Conservation (phyloP, 345 rosid genomes). For the Eucalyptus virginea region DNA sequence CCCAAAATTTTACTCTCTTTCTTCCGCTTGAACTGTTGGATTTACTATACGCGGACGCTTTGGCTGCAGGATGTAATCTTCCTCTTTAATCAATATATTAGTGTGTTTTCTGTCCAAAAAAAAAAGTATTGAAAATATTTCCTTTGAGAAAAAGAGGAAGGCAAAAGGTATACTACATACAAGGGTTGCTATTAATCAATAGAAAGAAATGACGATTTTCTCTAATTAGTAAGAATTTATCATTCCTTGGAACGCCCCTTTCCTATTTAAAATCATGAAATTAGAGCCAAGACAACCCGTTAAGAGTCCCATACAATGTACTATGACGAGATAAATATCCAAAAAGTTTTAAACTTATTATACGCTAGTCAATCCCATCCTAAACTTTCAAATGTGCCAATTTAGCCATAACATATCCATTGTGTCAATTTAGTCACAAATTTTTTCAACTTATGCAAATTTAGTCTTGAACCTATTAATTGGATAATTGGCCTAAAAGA, state of each 20-base stretch:
- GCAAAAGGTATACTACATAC: neutral
- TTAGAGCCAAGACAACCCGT: neutral
- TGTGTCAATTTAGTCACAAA: too few relatives aligned
- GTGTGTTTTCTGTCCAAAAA: too few relatives aligned
- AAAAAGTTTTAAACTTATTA: too few relatives aligned
- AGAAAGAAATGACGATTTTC: neutral
- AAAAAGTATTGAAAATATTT: neutral
- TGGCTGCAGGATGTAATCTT: too few relatives aligned
- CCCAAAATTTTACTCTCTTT: too few relatives aligned
- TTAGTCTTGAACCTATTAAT: too few relatives aligned
- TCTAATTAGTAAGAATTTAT: neutral
- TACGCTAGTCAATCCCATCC: rapidly evolving
- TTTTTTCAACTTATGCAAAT: too few relatives aligned
- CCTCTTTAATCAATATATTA: too few relatives aligned
- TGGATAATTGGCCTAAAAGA: rapidly evolving
- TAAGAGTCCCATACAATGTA: neutral
- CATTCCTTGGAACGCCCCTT: neutral
- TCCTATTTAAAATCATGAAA: neutral
- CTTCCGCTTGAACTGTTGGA: too few relatives aligned
- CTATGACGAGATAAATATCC: rapidly evolving
- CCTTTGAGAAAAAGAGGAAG: neutral
- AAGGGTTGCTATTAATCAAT: neutral
- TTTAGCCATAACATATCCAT: too few relatives aligned
- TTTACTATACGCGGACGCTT: too few relatives aligned
- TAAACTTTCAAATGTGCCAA: too few relatives aligned